Conservation (phyloP, 129 eudicot species). For the Lonicera japonica region DNA sequence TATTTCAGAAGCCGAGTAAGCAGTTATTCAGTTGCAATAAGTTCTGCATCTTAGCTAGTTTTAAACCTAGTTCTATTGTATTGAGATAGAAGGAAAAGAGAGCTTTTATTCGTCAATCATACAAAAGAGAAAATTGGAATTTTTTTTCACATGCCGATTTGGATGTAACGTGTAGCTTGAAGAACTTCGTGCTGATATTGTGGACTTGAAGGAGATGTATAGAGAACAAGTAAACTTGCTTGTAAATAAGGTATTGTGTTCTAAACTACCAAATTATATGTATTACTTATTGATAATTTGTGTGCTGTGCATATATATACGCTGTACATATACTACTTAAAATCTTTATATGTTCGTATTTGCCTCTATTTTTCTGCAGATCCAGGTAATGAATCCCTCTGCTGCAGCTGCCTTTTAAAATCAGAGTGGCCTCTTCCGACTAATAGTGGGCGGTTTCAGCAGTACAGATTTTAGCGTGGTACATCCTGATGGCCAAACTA, state of each 20-base stretch:
- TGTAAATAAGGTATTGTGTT: constrained; percentile 38
- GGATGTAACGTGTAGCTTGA: constrained; percentile 53
- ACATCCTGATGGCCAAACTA: neutral
- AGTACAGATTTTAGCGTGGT: constrained; percentile 8
- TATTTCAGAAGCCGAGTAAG: neutral
- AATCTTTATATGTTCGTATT: neutral
- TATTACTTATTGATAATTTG: neutral
- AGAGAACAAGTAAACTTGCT: constrained; percentile 55
- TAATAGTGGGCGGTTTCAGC: constrained; percentile 4
- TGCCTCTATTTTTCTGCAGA: constrained; percentile 37
- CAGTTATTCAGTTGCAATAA: too few relatives aligned
- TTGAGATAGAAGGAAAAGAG: too few relatives aligned
- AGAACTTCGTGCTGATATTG: constrained; percentile 93
- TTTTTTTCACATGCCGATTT: neutral
- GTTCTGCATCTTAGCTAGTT: neutral
- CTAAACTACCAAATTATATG: neutral
- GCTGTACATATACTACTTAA: too few relatives aligned
- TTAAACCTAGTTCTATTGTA: neutral
- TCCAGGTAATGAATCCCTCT: constrained; percentile 38
- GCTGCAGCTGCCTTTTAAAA: constrained; percentile 16
- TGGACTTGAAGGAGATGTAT: constrained; percentile 48
- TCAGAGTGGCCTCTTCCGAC: constrained; percentile 10
- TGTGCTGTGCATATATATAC: too few relatives aligned
- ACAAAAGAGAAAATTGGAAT: too few relatives aligned
- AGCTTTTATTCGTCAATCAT: too few relatives aligned